Base-by-base conservation (phyloP, 148 eudicot genomes). In the Persicaria maculosa region DNA sequence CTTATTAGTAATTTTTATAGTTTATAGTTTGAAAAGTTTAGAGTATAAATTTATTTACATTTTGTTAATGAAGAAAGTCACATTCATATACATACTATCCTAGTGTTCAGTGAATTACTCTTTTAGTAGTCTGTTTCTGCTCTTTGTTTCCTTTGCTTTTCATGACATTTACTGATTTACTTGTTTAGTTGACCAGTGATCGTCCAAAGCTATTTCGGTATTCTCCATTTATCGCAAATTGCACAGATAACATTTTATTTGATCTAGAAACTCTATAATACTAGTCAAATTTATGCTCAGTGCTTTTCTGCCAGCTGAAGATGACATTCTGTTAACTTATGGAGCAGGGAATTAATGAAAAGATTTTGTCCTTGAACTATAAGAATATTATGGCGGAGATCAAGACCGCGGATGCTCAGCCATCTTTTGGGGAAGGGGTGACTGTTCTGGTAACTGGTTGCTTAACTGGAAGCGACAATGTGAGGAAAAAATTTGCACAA, bases 361-460 rank as follows among this genome's bases (percentile, higher is more conserved):
- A 78, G 82, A 86, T 93, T 53, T 40, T 83, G 72, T 91, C 98
- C 31, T 80, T 89, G 73, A 82, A 87, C 78, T 87, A 77, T 80
- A 84, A 80, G 65, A 88, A 89, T 65, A 88, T 72, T 72, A 80
- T 78, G 82, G 87, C 93, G 8, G 94, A 90, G 87, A 93, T 93
- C 72, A 83, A 84, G 83, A 86, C 97, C 2, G 93, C 90, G 44
- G 97, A 93, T 85, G 89, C 98, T 52, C 98, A 91, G 76, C 88
- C 78, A n/a, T 91, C 97, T 43, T 84, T 74, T 69, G 83, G 83
- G 64, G 83, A 78, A 57, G 98, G 98, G 72, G 92, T 93, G n/a
- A 84, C 83, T 53, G 92, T 93, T 77, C 75, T 91, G 53, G 93
- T 93, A 12, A 93, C 97, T 61, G 98, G 98, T 67, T 81, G 84